Percentiles rank a stretch among this genome's conserved stretches.
phyloP scores from a whole-genome alignment of 192 early-diverging fungal species.

The Coemansia sp. region DNA sequence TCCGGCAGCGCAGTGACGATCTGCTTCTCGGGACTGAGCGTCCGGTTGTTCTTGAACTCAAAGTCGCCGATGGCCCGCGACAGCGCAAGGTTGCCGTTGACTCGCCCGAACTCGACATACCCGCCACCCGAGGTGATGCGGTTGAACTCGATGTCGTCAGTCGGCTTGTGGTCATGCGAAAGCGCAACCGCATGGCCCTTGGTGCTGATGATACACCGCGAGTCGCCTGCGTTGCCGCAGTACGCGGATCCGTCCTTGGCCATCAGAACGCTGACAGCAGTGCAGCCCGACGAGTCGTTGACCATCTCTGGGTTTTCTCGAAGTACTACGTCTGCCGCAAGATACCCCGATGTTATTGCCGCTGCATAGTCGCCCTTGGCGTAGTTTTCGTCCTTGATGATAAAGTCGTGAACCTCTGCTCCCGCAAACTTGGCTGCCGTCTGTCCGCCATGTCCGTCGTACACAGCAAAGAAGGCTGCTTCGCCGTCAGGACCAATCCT shows the following conservation, averaged over 20 bases:
- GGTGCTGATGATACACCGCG: constrained; percentile 81
- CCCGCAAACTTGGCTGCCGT: constrained; percentile 85
- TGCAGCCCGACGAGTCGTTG: constrained; percentile 92
- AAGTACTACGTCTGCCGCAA: constrained; percentile 77
- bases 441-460: constrained; percentile 92
- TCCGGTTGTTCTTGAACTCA: constrained; percentile 92
- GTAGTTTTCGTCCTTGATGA: constrained; percentile 66
- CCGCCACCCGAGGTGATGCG: constrained; percentile 91
- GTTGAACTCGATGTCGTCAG: constrained; percentile 74
- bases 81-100: constrained; percentile 98
- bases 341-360: constrained; percentile 83
- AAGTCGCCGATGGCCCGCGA: constrained; percentile 98
- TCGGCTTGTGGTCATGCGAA: constrained; percentile 95
- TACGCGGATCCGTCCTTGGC: constrained; percentile 78
- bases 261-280: constrained; percentile 85
- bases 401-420: constrained; percentile 68
- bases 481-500: constrained; percentile 62
- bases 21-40: constrained; percentile 81
- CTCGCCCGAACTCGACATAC: constrained; percentile 97
- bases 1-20: constrained; percentile 93
- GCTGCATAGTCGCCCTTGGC: constrained; percentile 63
- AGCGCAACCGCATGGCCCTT: constrained; percentile 76
- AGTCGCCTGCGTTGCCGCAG: constrained; percentile 95
- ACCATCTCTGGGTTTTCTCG: constrained; percentile 73
- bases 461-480: constrained; percentile 92